Base-by-base conservation (phyloP, 108 stramenopile species). In the Cyclotella baltica region DNA sequence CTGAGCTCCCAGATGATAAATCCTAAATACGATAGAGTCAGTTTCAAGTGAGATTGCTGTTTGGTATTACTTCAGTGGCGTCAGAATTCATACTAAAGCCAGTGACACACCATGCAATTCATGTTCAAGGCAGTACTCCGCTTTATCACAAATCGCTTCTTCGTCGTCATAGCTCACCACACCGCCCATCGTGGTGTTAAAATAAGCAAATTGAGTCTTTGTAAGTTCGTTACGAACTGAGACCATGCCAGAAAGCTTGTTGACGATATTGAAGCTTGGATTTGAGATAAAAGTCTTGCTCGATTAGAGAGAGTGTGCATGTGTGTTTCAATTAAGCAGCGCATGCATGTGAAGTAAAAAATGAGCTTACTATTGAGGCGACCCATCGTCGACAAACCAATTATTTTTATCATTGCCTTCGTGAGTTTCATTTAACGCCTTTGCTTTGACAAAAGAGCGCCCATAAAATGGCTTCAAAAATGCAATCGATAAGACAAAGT, bases 381-480 rank as follows among this genome's bases (percentile, higher is more conserved):
- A 51, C 6, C 83, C 83, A 43, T 79, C 73, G 31, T 83, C 83
- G 43, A 10, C 30, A 35, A 62, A 68, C 83, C 83, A 83, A n/a
- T 27, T 83, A 38, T 69, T 51, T 51, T 69, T 74, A 34, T 79
- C 83, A 28, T 67, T 56, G 15, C 73, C 77, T 22, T 63, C 77
- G 56, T 83, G 83, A 1, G 52, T 19, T 71, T 74, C 57, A 61
- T 83, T 83, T 34, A 83, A 53, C 10, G 57, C 83, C 22, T 40
- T 74, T n/a, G 83, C 83, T n/a, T 38, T 31, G 16, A 30, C 8
- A 63, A 79, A 83, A 1, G 80, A 75, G 16, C 74, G 72, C 36
- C 80, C 80, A 43, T 81, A 81, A 43, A 81, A 81, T 11, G 74
- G 74, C 63, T 64, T 30, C 5, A 55, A 29, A 13, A 28, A n/a